Conservation (phyloP, 345 rosid genomes). For the Mangifera indica region DNA sequence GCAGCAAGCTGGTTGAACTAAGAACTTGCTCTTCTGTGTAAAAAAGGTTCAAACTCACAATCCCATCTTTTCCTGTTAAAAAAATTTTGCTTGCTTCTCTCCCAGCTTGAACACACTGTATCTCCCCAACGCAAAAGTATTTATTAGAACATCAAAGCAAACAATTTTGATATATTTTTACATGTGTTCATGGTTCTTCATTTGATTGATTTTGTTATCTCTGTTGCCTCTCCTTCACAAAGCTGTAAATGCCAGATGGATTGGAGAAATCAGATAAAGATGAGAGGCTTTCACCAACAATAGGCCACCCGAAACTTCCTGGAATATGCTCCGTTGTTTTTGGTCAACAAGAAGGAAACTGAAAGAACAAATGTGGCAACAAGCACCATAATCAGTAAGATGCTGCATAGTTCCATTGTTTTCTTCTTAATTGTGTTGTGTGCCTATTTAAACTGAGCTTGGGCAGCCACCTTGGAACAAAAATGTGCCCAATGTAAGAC, state of each 20-base stretch:
- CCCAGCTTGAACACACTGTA: slow-evolving; percentile 57
- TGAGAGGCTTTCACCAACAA: slow-evolving; percentile 58
- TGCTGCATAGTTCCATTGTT: slow-evolving; percentile 35
- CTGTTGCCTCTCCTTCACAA: slow-evolving; percentile 55
- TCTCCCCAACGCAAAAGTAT: slow-evolving; percentile 54
- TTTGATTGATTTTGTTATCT: slow-evolving; percentile 30
- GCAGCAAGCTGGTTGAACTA: slow-evolving; percentile 63
- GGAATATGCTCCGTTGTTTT: slow-evolving; percentile 58
- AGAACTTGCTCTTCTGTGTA: slow-evolving; percentile 64
- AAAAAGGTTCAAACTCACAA: slow-evolving; percentile 69
- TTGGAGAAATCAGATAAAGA: slow-evolving; percentile 55
- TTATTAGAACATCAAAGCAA: no score
- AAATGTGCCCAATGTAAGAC: neutral
- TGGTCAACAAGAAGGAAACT: slow-evolving; percentile 34
- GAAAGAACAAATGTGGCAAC: slow-evolving; percentile 26
- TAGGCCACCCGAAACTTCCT: slow-evolving; percentile 61
- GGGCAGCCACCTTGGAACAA: neutral
- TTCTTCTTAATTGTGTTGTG: neutral
- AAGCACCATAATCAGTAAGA: slow-evolving; percentile 28
- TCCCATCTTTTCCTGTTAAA: slow-evolving; percentile 69
- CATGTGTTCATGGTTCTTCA: neutral
- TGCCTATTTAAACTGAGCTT: neutral
- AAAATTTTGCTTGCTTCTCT: slow-evolving; percentile 65
- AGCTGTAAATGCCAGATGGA: slow-evolving; percentile 55
- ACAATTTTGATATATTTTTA: no score